Percentiles rank a stretch among this genome's conserved stretches.
phyloP scores from a whole-genome alignment of 1,284 basidiomycete genomes.

The Veloporphyrellus conicus region DNA sequence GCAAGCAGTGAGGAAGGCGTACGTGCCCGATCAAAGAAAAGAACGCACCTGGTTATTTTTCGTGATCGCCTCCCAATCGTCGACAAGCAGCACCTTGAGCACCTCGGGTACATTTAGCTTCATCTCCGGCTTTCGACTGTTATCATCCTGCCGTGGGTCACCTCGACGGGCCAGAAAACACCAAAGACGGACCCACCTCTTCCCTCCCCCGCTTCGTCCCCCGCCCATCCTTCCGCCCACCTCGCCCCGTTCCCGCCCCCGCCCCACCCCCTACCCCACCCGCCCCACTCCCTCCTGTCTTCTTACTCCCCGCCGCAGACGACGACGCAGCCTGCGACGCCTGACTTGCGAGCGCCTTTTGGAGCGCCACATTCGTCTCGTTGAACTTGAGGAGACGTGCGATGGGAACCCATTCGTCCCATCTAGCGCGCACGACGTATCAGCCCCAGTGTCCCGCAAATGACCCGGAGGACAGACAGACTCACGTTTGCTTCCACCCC shows the following conservation, averaged over 20 bases:
- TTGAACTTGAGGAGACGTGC: constrained; percentile 82
- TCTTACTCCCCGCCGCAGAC: constrained; percentile 30
- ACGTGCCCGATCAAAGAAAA: neutral
- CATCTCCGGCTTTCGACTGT: constrained; percentile 79
- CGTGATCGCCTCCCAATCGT: constrained; percentile 97
- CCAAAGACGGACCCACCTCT: constrained; percentile 23
- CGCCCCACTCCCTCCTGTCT: constrained; percentile 18
- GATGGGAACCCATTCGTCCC: constrained; percentile 97
- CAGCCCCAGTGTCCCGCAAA: too few relatives aligned
- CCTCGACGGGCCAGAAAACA: neutral
- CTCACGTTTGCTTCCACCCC: constrained; percentile 97
- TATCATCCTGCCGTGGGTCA: constrained; percentile 48
- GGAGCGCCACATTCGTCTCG: constrained; percentile 79
- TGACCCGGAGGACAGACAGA: too few relatives aligned
- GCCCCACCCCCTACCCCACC: constrained; percentile 20
- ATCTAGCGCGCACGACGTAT: too few relatives aligned
- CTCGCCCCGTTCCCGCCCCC: constrained; percentile 22
- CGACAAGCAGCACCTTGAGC: constrained; percentile 87
- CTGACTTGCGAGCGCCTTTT: constrained; percentile 56
- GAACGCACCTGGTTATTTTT: constrained; percentile 80
- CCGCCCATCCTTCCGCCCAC: constrained; percentile 32
- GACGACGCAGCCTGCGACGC: constrained; percentile 38
- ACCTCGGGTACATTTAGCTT: constrained; percentile 86
- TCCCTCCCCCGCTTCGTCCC: constrained; percentile 38
- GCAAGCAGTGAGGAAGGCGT: neutral